Evolutionary conservation across 257 asterid species (phyloP).

Genomic region (Nicotiana noctiflora): DNA sequence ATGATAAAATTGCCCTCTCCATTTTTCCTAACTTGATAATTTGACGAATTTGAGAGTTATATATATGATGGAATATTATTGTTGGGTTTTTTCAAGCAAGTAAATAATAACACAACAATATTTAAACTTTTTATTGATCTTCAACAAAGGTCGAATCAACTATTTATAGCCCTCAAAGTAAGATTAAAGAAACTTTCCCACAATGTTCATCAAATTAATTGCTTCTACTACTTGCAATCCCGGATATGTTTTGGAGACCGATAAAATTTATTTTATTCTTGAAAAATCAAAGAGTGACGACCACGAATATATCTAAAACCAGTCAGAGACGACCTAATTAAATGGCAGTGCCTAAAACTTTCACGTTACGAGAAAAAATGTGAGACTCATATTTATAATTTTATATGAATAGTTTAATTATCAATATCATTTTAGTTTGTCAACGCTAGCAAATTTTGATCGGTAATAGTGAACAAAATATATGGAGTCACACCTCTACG

Average conservation of each 20-base stretch:
- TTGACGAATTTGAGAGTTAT: neutral
- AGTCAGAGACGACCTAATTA: neutral
- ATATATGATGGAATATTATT: too few relatives aligned
- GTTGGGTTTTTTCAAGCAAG: too few relatives aligned
- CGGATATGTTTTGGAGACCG: neutral
- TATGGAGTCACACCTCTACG: too few relatives aligned
- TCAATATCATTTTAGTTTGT: neutral
- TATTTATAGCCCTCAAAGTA: too few relatives aligned
- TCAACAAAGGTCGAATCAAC: too few relatives aligned
- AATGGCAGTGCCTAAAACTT: neutral
- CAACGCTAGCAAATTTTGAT: neutral
- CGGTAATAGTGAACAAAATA: too few relatives aligned
- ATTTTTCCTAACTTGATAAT: neutral
- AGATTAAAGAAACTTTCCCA: too few relatives aligned
- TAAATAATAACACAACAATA: too few relatives aligned
- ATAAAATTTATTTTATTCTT: too few relatives aligned
- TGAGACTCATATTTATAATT: neutral
- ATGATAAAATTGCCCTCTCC: neutral
- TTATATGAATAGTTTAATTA: neutral
- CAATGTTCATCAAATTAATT: too few relatives aligned
- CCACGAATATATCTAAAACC: neutral
- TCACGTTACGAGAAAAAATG: neutral
- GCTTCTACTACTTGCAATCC: neutral
- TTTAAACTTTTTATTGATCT: too few relatives aligned
- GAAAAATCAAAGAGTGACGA: neutral